A percentile compares a stretch with the other conserved stretches of the same genome.
Conservation (phyloP, 345 rosid species). For the Cochlearia excelsa region DNA sequence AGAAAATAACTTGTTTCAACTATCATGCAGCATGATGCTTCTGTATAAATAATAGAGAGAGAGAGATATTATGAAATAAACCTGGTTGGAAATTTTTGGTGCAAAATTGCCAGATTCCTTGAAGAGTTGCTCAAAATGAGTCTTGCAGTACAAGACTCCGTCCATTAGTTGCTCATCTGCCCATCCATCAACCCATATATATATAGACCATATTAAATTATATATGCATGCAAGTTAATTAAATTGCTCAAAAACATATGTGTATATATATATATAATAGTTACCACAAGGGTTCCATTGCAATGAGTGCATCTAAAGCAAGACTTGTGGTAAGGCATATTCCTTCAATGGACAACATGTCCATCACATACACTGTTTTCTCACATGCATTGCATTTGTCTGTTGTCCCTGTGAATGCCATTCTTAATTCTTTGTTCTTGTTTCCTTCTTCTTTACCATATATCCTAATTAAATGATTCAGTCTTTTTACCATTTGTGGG, state of each 20-base stretch:
- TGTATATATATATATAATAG: too few relatives aligned
- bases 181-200: too few relatives aligned
- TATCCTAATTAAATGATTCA: too few relatives aligned
- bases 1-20: neutral
- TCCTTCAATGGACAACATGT: constrained; percentile 81
- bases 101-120: constrained; percentile 98
- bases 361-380: constrained; percentile 84
- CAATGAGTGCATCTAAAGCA: constrained; percentile 95
- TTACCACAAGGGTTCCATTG: constrained; percentile 79
- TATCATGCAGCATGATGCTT: too few relatives aligned
- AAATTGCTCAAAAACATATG: too few relatives aligned
- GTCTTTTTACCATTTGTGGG: too few relatives aligned
- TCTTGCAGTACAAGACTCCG: constrained; percentile 91
- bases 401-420: constrained; percentile 88
- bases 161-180: constrained; percentile 99
- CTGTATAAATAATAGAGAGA: too few relatives aligned
- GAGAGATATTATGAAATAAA: too few relatives aligned
- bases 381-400: constrained; percentile 94
- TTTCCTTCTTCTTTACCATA: constrained; percentile 34
- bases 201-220: too few relatives aligned
- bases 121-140: constrained; percentile 97
- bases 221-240: too few relatives aligned
- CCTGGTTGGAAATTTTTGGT: constrained; percentile 90
- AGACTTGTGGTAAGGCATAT: constrained; percentile 77
- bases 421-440: constrained; percentile 7